Evolutionary conservation across 192 early-diverging fungal genomes (phyloP), one percentile per base, ranked within the genome.

Genomic region (Entomortierella beljakovae): DNA sequence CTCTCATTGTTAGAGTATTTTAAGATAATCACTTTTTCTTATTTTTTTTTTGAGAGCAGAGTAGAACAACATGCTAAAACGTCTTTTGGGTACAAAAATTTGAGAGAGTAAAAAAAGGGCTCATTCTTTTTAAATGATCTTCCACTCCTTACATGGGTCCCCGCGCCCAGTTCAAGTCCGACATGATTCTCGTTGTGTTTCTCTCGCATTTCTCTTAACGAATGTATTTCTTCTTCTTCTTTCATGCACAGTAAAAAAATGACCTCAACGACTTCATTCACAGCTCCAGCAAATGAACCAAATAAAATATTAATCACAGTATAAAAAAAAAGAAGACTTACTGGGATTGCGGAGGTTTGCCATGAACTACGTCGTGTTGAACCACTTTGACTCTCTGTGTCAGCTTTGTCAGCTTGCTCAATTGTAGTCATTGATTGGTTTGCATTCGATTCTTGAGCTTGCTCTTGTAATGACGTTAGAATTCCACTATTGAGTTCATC

Each of bases 361-460:
- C 66, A 68, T 0, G 73, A 77, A 31, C 55, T 68, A 7, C 53
- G 65, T n/a, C 73, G 73, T 7, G 73, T 77, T 50, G 73, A 77
- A 1, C 59, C 58, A 16, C 54, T 55, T 49, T 68, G 73, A 51
- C 73, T 77, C 20, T 66, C 63, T 23, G 73, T 69, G 8, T 77
- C 73, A 2, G 57, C 51, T 9, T 33, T 35, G 26, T 70, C 68
- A 70, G 54, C 34, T 40, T 18, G 64, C 7, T 38, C 64, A 31
- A 38, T 40, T 6, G 50, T 22, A 29, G 65, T 37, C 43, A 40
- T 33, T 34, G 35, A 13, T 50, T 43, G 61, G 58, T 42, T 31
- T 6, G 22, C 50, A 28, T 26, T 55, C 15, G 23, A 29, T 50
- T 6, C 8, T 11, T 46, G 52, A 32, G 37, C 25, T 32, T 28